Conservation (phyloP, 176 grass and related monocot species). For the Bonia amplexicaulis region DNA sequence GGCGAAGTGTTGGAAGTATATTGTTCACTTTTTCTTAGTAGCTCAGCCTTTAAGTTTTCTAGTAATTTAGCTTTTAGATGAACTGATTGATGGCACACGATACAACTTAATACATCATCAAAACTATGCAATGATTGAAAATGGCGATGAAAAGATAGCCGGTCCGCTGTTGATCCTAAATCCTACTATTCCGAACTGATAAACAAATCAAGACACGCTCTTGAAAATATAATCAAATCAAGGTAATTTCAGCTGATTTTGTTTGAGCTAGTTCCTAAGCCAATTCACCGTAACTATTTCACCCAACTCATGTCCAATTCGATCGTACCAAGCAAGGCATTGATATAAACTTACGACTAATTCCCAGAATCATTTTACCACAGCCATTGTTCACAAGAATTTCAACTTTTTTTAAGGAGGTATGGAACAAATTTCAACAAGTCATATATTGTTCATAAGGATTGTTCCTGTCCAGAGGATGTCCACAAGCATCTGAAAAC, state of each 20-base stretch:
- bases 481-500: background rate
- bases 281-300: background rate
- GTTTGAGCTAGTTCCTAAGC: background rate
- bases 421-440: too few species aligned
- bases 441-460: background rate
- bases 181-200: background rate
- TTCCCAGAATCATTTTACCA: background rate
- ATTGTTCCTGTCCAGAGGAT: background rate
- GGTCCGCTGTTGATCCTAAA: too few species aligned
- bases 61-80: too few species aligned
- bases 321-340: background rate
- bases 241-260: background rate
- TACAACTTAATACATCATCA: too few species aligned
- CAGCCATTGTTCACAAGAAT: background rate
- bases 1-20: too few species aligned
- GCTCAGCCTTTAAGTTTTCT: too few species aligned
- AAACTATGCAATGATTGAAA: too few species aligned
- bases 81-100: too few species aligned
- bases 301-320: background rate
- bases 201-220: too few species aligned
- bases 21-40: too few species aligned
- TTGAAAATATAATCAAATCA: background rate
- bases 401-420: background rate
- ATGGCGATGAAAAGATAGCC: too few species aligned
- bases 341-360: background rate